Percentiles rank a stretch among this genome's conserved stretches.
Evolutionary conservation across 1,284 basidiomycete genomes (phyloP).

Genomic region (Trichosporon ovoides): DNA sequence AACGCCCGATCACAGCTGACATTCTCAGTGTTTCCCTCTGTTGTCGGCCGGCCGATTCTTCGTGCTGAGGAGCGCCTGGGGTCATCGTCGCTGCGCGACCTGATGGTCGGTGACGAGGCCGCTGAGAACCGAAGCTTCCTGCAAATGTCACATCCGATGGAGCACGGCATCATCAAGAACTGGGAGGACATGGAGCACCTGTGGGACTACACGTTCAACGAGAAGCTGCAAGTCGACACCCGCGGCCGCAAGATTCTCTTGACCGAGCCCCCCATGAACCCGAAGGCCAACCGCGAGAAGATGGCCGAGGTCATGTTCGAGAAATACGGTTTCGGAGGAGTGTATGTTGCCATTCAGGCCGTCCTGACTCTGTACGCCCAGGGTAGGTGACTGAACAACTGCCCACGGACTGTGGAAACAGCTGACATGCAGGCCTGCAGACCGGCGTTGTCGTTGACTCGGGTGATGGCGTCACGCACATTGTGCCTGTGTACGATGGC

Average conservation of each 20-base stretch:
- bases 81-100: slow-evolving; percentile 78
- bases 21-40: slow-evolving; percentile 80
- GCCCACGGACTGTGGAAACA: background rate
- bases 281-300: slow-evolving; percentile 80
- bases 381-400: slow-evolving; percentile 58
- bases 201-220: slow-evolving; percentile 98
- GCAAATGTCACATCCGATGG: slow-evolving; percentile 96
- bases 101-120: slow-evolving; percentile 97
- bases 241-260: slow-evolving; percentile 84
- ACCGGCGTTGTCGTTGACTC: slow-evolving; percentile 99
- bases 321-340: slow-evolving; percentile 91
- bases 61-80: slow-evolving; percentile 94
- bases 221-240: slow-evolving; percentile 87
- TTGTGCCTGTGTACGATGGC: slow-evolving; percentile 97
- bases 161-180: slow-evolving; percentile 97
- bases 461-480: slow-evolving; percentile 98
- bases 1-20: background rate
- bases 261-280: slow-evolving; percentile 99
- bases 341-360: slow-evolving; percentile 98
- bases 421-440: slow-evolving; percentile 66
- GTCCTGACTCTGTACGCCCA: slow-evolving; percentile 97
- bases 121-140: slow-evolving; percentile 90
- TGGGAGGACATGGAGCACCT: slow-evolving; percentile 99
- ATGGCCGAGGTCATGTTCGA: slow-evolving; percentile 99
- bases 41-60: slow-evolving; percentile 92